phyloP scores from a whole-genome alignment of 139 green algal genomes.

The Pedinophyceae sp. region DNA sequence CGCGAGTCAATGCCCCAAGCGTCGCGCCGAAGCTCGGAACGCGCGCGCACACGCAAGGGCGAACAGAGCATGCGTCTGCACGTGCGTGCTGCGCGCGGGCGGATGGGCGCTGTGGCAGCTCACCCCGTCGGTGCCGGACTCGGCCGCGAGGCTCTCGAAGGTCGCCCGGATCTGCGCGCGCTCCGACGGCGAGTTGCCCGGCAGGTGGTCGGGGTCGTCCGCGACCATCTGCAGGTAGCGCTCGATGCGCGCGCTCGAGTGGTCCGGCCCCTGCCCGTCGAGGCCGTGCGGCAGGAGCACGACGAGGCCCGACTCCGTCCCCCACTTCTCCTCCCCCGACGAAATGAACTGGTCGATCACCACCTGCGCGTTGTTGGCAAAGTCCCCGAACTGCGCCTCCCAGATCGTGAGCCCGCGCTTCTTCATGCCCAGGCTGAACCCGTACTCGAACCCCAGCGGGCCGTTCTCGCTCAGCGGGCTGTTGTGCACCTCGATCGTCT shows the following conservation, averaged over 20 bases:
- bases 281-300: constrained; percentile 72
- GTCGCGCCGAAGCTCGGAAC: too few species aligned
- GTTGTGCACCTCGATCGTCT: constrained; percentile 42
- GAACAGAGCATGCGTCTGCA: too few species aligned
- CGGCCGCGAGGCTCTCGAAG: too few species aligned
- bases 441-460: constrained; percentile 71
- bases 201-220: constrained; percentile 49
- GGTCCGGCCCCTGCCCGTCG: constrained; percentile 70
- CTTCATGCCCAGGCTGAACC: constrained; percentile 40
- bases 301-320: constrained; percentile 50
- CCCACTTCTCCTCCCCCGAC: constrained; percentile 62
- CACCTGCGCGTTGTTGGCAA: constrained; percentile 72
- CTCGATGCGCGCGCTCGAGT: constrained; percentile 54
- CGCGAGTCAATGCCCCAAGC: too few species aligned
- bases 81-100: too few species aligned
- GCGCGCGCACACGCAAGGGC: too few species aligned
- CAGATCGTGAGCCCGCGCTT: constrained; percentile 44
- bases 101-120: too few species aligned
- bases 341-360: constrained; percentile 70
- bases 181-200: constrained; percentile 21
- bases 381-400: constrained; percentile 85
- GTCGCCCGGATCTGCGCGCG: constrained; percentile 11
- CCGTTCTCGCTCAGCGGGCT: constrained; percentile 40
- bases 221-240: constrained; percentile 47
- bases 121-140: too few species aligned